phyloP scores from a whole-genome alignment of 768 basidiomycete genomes.

The Panus rudis region DNA sequence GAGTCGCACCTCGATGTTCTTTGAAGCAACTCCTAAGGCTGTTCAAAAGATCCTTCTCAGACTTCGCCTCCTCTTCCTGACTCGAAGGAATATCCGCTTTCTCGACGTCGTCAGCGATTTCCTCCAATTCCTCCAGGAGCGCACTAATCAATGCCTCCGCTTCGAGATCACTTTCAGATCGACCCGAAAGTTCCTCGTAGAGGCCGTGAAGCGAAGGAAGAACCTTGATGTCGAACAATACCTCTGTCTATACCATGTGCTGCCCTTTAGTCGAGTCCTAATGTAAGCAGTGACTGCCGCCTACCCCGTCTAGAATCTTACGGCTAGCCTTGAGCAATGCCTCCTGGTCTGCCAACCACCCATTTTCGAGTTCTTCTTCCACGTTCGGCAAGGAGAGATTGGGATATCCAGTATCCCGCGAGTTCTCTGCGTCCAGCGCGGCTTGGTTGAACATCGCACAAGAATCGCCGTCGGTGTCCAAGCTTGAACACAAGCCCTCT shows the following conservation, averaged over 20 bases:
- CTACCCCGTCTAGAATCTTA: conserved; percentile 22
- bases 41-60: conserved; percentile 9
- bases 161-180: conserved; percentile 16
- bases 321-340: conserved; percentile 18
- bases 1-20: background rate
- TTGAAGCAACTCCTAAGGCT: background rate
- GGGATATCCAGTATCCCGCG: conserved; percentile 1
- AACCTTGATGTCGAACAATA: conserved; percentile 15
- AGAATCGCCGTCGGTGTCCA: background rate
- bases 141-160: conserved; percentile 27
- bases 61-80: background rate
- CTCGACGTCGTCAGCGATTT: conserved; percentile 10
- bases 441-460: background rate
- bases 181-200: conserved; percentile 15
- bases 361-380: conserved; percentile 20
- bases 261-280: background rate
- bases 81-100: background rate
- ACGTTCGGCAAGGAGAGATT: conserved; percentile 15
- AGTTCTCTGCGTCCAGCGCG: background rate
- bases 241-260: conserved; percentile 14
- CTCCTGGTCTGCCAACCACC: conserved; percentile 27
- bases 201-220: conserved; percentile 20
- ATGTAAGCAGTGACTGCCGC: background rate
- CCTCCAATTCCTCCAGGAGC: conserved; percentile 28
- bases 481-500: background rate